Base-by-base conservation (phyloP, 2,329 filamentous ascomycete species). In the Colletotrichum lini region DNA sequence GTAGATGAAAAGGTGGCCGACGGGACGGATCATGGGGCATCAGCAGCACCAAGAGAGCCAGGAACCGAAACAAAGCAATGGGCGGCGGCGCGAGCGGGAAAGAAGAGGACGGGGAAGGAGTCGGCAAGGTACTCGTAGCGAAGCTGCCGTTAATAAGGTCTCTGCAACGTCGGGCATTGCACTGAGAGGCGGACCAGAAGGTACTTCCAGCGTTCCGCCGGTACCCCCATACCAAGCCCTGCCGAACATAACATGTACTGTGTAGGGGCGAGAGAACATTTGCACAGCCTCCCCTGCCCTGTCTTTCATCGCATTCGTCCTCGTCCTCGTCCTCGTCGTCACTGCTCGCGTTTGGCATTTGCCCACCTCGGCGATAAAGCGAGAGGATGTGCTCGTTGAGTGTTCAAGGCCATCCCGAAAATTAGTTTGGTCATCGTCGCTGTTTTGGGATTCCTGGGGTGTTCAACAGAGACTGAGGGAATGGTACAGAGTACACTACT, bases 271-370 rank as follows among this genome's bases (percentile, higher is more conserved):
- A 61, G 45, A 12, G 59, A 62, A 62, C 45, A 21, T n/a, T 40
- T 62, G 59, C 59, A 62, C 58, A 61, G 45, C 57, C 59, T 40
- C 59, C 30, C 45, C 45, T 52, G 45, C 45, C 45, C 30, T 52
- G 59, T n/a, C 35, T 15, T 13, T 61, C 12, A 26, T 60, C 57
- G 26, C 57, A 47, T 26, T 26, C 26, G 26, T 26, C 26, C 38
- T 58, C 56, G 45, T 40, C 16, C 3, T 26, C 26, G 26, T 26
- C 26, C 38, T 58, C 56, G 45, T 40, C 16, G 35, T 49, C 30
- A 12, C 38, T 40, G 35, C 4, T 56, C 50, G 15, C 53, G 10
- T n/a, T 3, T 2, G 7, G 10, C n/a, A 18, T 23, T 23, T 40
- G 59, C 30, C 35, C 7, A 15, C 52, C 30, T 13, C 45, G 52